Evolutionary conservation across 306 rosid genomes (phyloP).

Genomic region (Sechiopsis laciniata): DNA sequence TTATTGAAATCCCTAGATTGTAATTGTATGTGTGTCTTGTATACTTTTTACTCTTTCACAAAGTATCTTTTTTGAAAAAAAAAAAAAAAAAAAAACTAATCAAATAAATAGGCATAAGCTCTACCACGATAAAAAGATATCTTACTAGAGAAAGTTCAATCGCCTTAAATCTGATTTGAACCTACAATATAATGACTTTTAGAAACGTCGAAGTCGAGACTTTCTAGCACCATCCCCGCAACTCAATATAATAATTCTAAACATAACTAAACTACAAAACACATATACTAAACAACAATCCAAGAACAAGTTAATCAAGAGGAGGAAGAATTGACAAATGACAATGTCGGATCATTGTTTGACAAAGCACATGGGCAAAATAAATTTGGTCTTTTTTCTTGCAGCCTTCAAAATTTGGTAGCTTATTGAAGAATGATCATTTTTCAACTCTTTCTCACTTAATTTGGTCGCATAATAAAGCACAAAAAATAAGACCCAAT

Average conservation of each 20-base stretch:
- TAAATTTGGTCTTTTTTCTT: neutral
- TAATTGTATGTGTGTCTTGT: too few relatives aligned
- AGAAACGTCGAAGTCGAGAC: neutral
- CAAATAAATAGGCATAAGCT: too few relatives aligned
- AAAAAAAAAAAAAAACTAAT: neutral
- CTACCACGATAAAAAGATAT: too few relatives aligned
- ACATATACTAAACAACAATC: neutral
- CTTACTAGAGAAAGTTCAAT: too few relatives aligned
- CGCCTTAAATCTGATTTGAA: neutral
- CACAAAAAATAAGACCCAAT: neutral
- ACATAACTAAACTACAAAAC: too few relatives aligned
- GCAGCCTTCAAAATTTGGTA: neutral
- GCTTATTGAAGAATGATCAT: neutral
- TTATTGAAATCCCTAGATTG: too few relatives aligned
- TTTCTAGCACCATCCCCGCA: too few relatives aligned
- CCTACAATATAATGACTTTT: neutral
- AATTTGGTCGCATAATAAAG: constrained; percentile 4
- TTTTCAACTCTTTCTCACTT: constrained; percentile 1
- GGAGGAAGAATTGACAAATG: neutral
- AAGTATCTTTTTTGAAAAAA: too few relatives aligned
- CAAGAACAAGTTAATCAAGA: neutral
- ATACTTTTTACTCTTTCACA: too few relatives aligned
- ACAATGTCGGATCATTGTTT: constrained; percentile 8
- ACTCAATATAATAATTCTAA: too few relatives aligned
- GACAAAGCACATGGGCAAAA: neutral